These are phyloP conservation scores for Smallanthus sonchifolius DNA, from an alignment of 129 eudicot species.

Conservation along the genomic window DNA sequence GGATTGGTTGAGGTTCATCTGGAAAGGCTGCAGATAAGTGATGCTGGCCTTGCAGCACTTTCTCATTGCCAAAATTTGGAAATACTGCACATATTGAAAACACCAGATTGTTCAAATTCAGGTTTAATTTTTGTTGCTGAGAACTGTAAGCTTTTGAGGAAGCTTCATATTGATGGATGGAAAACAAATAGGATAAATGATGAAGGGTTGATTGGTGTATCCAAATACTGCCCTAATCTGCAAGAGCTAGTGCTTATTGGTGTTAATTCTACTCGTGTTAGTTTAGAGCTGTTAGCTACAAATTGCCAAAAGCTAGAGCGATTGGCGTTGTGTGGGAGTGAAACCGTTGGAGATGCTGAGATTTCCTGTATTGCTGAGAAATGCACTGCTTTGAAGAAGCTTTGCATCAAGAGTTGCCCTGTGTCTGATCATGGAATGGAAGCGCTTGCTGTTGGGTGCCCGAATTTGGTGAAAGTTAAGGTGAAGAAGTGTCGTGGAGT, in stretches of 20 bases:
- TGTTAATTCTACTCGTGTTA: conserved; percentile 50
- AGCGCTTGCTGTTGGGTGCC: conserved; percentile 73
- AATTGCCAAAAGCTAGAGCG: conserved; percentile 58
- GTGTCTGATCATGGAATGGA: conserved; percentile 74
- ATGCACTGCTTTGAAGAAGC: conserved; percentile 56
- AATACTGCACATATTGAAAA: conserved; percentile 56
- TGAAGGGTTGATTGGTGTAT: conserved; percentile 52
- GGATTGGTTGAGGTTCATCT: conserved; percentile 55
- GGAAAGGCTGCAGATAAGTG: conserved; percentile 69
- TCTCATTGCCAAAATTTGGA: conserved; percentile 49
- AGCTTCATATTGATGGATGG: conserved; percentile 85
- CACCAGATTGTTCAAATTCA: conserved; percentile 58
- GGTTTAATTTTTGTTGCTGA: conserved; percentile 56
- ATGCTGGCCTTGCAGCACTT: conserved; percentile 44
- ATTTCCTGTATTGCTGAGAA: conserved; percentile 67
- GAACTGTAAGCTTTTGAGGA: conserved; percentile 60
- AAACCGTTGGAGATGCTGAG: conserved; percentile 70
- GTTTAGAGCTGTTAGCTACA: conserved; percentile 47
- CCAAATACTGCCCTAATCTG: conserved; percentile 48
- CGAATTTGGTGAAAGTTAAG: conserved; percentile 77
- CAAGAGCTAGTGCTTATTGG: conserved; percentile 69
- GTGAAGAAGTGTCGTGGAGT: conserved; percentile 76
- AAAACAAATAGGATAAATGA: conserved; percentile 69
- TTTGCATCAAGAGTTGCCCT: conserved; percentile 72
- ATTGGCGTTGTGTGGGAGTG: conserved; percentile 70